These are phyloP conservation scores for Corynascus novoguineensis DNA, from an alignment of 495 filamentous ascomycete species.

Conservation along the genomic window DNA sequence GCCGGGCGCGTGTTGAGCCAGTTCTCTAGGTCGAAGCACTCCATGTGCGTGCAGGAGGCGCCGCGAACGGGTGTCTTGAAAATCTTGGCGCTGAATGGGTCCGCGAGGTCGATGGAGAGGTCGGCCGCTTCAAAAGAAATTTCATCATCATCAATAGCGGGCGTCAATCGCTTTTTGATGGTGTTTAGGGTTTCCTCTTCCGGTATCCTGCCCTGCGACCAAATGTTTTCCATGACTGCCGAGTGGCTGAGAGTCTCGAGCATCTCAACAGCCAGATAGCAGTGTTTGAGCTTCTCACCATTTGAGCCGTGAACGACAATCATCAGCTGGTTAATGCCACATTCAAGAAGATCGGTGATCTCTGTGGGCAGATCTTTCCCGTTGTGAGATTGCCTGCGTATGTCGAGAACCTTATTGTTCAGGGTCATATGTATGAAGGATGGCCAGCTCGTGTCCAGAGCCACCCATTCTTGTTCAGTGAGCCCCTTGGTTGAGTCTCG, in stretches of 20 bases:
- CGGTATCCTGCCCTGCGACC: constrained; percentile 30
- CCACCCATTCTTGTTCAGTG: constrained; percentile 52
- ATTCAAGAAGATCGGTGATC: constrained; percentile 50
- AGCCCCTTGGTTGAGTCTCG: constrained; percentile 4
- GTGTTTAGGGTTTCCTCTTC: constrained; percentile 36
- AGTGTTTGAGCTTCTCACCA: constrained; percentile 37
- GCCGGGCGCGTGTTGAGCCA: constrained; percentile 60
- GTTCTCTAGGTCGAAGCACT: constrained; percentile 84
- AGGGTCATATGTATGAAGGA: constrained; percentile 61
- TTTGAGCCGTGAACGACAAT: constrained; percentile 45
- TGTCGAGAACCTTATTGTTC: constrained; percentile 54
- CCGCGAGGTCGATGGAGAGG: constrained; percentile 66
- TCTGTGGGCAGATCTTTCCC: constrained; percentile 73
- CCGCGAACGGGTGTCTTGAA: constrained; percentile 67
- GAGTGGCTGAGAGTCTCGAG: constrained; percentile 51
- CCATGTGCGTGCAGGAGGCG: constrained; percentile 54
- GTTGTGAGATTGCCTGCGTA: constrained; percentile 60
- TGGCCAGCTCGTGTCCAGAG: constrained; percentile 65
- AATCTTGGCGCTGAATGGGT: constrained; percentile 68
- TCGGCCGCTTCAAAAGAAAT: constrained; percentile 59
- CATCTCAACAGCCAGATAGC: constrained; percentile 58
- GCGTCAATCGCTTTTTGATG: constrained; percentile 47
- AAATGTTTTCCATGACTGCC: constrained; percentile 41
- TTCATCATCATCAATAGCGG: constrained; percentile 53
- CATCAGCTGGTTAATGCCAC: constrained; percentile 55